These are phyloP conservation scores for Flaveria bidentis DNA, from an alignment of 129 eudicot species.

Conservation along the genomic window DNA sequence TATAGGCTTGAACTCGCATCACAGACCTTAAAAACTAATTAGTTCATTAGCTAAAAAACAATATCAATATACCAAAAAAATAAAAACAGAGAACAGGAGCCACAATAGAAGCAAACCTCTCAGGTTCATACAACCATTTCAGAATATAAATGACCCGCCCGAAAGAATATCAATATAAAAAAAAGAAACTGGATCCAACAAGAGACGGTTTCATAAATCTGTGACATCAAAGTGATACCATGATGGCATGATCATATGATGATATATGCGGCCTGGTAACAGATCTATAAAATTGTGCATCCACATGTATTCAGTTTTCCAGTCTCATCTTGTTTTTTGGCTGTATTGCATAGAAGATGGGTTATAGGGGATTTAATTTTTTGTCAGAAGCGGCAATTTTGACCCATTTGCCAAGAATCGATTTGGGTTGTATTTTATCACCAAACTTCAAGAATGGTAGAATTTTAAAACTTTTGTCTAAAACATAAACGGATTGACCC, in stretches of 20 bases:
- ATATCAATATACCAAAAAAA: background rate
- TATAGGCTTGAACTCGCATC: background rate
- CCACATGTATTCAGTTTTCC: constrained; percentile 18
- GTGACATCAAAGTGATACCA: constrained; percentile 7
- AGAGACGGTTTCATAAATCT: background rate
- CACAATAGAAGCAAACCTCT: constrained; percentile 1
- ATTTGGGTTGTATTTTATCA: background rate
- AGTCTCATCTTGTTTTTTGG: constrained; percentile 12
- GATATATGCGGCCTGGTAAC: background rate
- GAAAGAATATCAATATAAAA: background rate
- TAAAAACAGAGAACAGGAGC: background rate
- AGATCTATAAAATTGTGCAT: constrained; percentile 11
- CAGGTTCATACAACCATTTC: background rate
- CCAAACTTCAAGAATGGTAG: background rate
- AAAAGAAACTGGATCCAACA: background rate
- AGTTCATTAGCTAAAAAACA: background rate
- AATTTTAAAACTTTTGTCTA: background rate
- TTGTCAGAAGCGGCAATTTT: background rate
- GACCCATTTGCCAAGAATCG: background rate
- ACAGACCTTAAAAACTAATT: background rate
- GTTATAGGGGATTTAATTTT: background rate
- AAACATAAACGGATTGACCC: background rate
- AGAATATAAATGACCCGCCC: background rate
- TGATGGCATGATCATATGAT: background rate
- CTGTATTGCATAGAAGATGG: background rate